phyloP scores from a whole-genome alignment of 2,329 filamentous ascomycete species.

The Fusarium chuoi region DNA sequence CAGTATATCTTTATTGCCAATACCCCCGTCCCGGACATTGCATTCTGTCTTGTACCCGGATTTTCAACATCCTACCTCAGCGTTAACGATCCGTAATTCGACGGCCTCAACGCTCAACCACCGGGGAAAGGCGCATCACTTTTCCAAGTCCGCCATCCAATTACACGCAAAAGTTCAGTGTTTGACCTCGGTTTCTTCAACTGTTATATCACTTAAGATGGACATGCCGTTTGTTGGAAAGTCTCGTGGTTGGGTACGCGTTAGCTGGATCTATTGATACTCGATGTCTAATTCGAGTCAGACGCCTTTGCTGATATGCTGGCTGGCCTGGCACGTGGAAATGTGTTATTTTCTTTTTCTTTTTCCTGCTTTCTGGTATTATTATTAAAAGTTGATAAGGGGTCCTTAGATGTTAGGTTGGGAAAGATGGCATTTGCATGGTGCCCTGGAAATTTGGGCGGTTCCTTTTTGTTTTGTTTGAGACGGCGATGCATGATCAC shows the following conservation, averaged over 20 bases:
- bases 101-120: constrained; percentile 6
- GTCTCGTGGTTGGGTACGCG: neutral
- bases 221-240: neutral
- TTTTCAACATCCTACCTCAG: constrained; percentile 34
- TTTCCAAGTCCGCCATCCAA: constrained; percentile 9
- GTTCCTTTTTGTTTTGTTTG: neutral
- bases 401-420: constrained; percentile 19
- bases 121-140: constrained; percentile 20
- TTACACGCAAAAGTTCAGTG: constrained; percentile 14
- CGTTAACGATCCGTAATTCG: constrained; percentile 27
- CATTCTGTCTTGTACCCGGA: constrained; percentile 4
- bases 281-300: neutral
- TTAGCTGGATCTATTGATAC: neutral
- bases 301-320: neutral
- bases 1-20: constrained; percentile 32
- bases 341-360: neutral
- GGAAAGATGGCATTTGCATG: constrained; percentile 38
- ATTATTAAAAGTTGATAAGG: constrained; percentile 17
- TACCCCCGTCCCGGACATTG: constrained; percentile 22
- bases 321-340: constrained; percentile 6
- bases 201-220: neutral
- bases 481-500: neutral
- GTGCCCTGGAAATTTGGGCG: constrained; percentile 17
- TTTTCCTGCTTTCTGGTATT: neutral
- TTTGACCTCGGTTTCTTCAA: neutral